Evolutionary conservation across 495 filamentous ascomycete species (phyloP), one percentile per base, ranked within the genome.

Genomic region (Penicillium canescens): DNA sequence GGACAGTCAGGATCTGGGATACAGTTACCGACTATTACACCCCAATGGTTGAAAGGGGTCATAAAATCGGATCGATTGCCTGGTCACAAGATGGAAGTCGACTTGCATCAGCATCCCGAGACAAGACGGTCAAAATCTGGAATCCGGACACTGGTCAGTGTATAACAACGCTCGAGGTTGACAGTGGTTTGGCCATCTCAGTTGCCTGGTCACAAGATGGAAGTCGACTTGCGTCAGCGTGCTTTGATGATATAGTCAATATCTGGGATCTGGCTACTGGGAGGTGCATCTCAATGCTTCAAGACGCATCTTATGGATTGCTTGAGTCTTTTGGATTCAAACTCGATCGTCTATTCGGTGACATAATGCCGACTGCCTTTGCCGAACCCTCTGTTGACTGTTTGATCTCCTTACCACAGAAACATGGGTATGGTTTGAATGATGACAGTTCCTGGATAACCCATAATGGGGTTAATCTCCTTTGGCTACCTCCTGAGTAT

Each of bases 31-130:
- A 31, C 1, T 7, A 7, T 9, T 9, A 31, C 26, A 1, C 26
- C 26, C 26, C 5, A 31, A 31, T 31, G 26, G 7, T 24, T 7
- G 18, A 21, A 53, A 20, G 62, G 57, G 61, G 54, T 53, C 54
- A 7, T 23, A 11, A 4, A 26, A 33, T 39, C 20, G 5, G 7
- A 6, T 31, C 26, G 26, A 31, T 31, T 31, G 4, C 55, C 13
- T 78, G 73, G 60, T 75, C 73, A 10, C 66, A 52, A 8, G 64
- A 78, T 56, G 54, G 59, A 24, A 60, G 56, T 44, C 51, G 57
- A 18, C 24, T 77, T 2, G 65, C 57, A n/a, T 75, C 72, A 24
- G 60, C 24, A 16, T 73, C 62, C 10, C 0, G 28, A 31, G 60
- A 76, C 36, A 57, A 56, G 0, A 74, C 68, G n/a, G 46, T 66